Conservation (phyloP, 352 stramenopile species). For the Elongisporangium undulatum region DNA sequence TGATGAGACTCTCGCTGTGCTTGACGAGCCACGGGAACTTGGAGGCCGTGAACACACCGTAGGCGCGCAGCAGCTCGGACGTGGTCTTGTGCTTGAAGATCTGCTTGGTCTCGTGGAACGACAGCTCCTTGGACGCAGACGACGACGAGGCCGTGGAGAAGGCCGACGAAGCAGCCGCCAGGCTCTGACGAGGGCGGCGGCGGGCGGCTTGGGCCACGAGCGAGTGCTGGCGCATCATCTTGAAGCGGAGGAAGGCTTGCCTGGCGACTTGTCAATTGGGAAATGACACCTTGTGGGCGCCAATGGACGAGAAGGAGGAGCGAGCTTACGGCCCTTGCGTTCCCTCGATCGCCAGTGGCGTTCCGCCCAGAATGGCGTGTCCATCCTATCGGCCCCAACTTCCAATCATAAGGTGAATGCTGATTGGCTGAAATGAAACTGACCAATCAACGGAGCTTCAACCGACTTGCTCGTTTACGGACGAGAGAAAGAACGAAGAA, state of each 20-base stretch:
- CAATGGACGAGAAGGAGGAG: not conserved
- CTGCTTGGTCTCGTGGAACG: conserved; percentile 75
- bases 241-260: not conserved
- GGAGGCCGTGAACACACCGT: conserved; percentile 86
- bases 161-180: not conserved
- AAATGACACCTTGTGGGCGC: not conserved
- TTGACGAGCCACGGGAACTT: conserved; percentile 84
- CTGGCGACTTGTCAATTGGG: not conserved
- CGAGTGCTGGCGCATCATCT: not conserved
- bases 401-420: not conserved
- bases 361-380: not conserved
- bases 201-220: not conserved
- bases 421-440: not conserved
- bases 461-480: not conserved
- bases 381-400: not conserved
- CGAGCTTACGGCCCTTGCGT: not conserved
- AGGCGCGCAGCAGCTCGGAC: conserved; percentile 81
- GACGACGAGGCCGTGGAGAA: conserved; percentile 75
- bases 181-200: not conserved
- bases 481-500: not conserved
- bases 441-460: not conserved
- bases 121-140: conserved; percentile 28
- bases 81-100: conserved; percentile 85
- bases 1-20: conserved; percentile 84
- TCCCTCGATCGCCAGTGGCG: too few species aligned